phyloP scores from a whole-genome alignment of 352 stramenopile genomes.

The Halophytophthora batemanensis region DNA sequence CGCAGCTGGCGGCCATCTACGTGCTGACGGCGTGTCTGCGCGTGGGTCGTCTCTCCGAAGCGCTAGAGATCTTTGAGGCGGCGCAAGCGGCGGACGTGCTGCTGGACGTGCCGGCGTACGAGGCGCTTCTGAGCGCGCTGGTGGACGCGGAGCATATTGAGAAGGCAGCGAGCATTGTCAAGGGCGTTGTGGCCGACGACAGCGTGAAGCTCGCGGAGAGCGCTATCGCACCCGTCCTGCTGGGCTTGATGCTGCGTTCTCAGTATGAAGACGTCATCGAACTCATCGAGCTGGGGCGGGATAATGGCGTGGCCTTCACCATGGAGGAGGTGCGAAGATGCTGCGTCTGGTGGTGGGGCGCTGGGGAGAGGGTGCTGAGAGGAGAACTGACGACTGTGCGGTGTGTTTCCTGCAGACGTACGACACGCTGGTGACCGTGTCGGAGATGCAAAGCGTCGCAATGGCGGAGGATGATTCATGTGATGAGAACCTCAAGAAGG shows the following conservation, averaged over 20 bases:
- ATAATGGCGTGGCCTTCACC: slow-evolving; percentile 49
- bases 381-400: neutral
- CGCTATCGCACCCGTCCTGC: slow-evolving; percentile 46
- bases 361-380: neutral
- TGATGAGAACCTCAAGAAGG: slow-evolving; percentile 37
- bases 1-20: slow-evolving; percentile 65
- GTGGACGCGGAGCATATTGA: slow-evolving; percentile 37
- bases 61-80: slow-evolving; percentile 47
- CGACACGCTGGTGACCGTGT: slow-evolving; percentile 55
- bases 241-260: slow-evolving; percentile 43
- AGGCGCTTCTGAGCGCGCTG: slow-evolving; percentile 40
- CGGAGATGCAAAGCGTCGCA: slow-evolving; percentile 32
- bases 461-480: neutral
- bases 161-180: slow-evolving; percentile 42
- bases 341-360: slow-evolving; percentile 17
- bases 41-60: slow-evolving; percentile 42
- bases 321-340: slow-evolving; percentile 12
- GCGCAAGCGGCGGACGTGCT: slow-evolving; percentile 39
- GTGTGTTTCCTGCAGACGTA: slow-evolving; percentile 39
- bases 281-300: slow-evolving; percentile 51
- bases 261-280: slow-evolving; percentile 45
- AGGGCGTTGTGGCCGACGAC: slow-evolving; percentile 29
- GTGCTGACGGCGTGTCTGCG: slow-evolving; percentile 59
- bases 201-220: slow-evolving; percentile 53
- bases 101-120: slow-evolving; percentile 59